Evolutionary conservation across 2,329 filamentous ascomycete genomes (phyloP), one percentile per base, ranked within the genome.

Genomic region (Acrodontium crateriforme): DNA sequence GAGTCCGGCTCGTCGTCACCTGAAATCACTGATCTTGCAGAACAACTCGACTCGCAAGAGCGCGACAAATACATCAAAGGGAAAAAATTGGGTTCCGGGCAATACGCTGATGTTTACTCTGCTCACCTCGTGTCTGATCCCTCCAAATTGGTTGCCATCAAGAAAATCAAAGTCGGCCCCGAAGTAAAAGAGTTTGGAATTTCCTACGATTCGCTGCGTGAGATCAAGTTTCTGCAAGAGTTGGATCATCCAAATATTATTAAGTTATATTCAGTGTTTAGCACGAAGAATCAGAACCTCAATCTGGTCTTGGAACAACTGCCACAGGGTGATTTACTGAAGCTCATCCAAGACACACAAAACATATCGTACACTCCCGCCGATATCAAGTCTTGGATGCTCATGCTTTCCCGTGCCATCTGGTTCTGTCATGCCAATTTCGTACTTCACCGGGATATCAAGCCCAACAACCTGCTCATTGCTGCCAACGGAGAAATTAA

Each of bases 331-430:
- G 89, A 98, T 56, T 69, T 98, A 16, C 83, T 95, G 56, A 83
- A 85, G 68, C 71, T 98, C 34, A 92, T 93, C 53, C 81, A 82
- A 53, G 85, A 95, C 56, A 74, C 70, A 16, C 69, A 76, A 24
- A 63, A 63, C 29, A 76, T 94, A 25, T 72, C 74, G 30, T 95
- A 95, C 54, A 80, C 80, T 36, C 71, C 74, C 8, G 79, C 81
- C 11, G 89, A 98, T 54, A 84, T 95, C 55, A 98, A 98, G 55
- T 79, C 84, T 10, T 98, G 89, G 89, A 92, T 94, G 77, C 81
- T 80, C 38, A 95, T 95, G 89, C 69, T 95, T n/a, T 71, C 71
- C 16, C 75, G 87, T 22, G 89, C 80, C 15, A 74, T 95, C 16
- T 92, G 83, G 77, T 98, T 92, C 63, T 95, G 89, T 56, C 89